Evolutionary conservation across 169 alveolate genomes (phyloP).

Genomic region (Cystoisospora suis): DNA sequence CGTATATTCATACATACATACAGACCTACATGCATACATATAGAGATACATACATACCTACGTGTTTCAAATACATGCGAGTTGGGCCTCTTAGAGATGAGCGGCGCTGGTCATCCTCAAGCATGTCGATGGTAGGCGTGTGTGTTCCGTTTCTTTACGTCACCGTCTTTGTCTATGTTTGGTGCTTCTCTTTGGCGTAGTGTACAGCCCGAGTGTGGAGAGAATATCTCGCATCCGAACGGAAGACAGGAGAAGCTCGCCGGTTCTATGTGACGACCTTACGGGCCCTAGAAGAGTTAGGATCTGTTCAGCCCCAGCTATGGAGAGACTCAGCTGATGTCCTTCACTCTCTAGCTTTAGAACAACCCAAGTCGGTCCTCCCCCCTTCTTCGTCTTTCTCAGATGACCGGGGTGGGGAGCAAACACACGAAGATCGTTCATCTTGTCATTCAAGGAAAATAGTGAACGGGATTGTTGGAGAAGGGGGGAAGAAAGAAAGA

Average conservation of each 20-base stretch:
- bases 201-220: slow-evolving; percentile 29
- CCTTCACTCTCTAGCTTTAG: not conserved
- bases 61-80: too few relatives aligned
- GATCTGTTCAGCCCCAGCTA: slow-evolving; percentile 8
- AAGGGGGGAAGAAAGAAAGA: not conserved
- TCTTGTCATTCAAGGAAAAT: too few relatives aligned
- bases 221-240: not conserved
- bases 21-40: too few relatives aligned
- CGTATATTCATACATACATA: too few relatives aligned
- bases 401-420: too few relatives aligned
- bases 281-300: slow-evolving; percentile 37
- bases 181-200: not conserved
- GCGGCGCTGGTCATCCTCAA: not conserved
- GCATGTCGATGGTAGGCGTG: not conserved
- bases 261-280: slow-evolving; percentile 1
- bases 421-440: too few relatives aligned
- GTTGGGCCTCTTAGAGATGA: not conserved
- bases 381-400: too few relatives aligned
- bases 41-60: not conserved
- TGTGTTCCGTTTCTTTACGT: too few relatives aligned
- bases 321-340: slow-evolving; percentile 37
- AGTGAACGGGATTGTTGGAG: not conserved
- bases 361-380: not conserved
- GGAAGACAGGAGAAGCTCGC: not conserved
- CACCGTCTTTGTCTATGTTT: too few relatives aligned